Percentiles rank a stretch among this genome's conserved stretches.
Conservation (phyloP, 768 basidiomycete genomes). For the Filobasidium floriforme region DNA sequence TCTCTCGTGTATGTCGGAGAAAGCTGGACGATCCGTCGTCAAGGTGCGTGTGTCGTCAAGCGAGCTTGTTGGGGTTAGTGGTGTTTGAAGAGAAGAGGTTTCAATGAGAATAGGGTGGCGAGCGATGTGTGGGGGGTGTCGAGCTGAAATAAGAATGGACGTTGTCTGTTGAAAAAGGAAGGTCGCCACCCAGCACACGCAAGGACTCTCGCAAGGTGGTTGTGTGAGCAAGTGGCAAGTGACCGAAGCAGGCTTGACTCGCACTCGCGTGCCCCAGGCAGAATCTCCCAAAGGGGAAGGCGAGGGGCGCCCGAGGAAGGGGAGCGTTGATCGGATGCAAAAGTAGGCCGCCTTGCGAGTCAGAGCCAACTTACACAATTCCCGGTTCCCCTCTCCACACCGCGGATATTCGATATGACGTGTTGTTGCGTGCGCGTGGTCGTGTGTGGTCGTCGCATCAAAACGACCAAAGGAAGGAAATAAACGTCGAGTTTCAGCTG, state of each 20-base stretch:
- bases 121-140: not conserved
- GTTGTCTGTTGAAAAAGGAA: not conserved
- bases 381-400: no score
- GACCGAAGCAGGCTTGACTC: not conserved
- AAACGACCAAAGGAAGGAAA: no score
- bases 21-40: not conserved
- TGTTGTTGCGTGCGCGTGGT: no score
- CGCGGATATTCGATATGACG: no score
- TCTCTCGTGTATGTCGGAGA: no score
- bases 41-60: not conserved
- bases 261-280: not conserved
- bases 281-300: not conserved
- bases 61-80: not conserved
- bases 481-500: no score
- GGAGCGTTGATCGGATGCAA: not conserved
- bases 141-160: not conserved
- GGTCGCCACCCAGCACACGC: not conserved
- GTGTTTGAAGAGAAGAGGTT: not conserved
- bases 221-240: no score
- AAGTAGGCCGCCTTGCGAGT: no score
- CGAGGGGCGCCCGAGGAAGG: no score
- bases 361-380: no score
- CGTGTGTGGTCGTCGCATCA: no score
- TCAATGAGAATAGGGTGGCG: not conserved
- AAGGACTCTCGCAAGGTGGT: not conserved